Conservation (phyloP, 257 asterid species). For the Solanum chilense region DNA sequence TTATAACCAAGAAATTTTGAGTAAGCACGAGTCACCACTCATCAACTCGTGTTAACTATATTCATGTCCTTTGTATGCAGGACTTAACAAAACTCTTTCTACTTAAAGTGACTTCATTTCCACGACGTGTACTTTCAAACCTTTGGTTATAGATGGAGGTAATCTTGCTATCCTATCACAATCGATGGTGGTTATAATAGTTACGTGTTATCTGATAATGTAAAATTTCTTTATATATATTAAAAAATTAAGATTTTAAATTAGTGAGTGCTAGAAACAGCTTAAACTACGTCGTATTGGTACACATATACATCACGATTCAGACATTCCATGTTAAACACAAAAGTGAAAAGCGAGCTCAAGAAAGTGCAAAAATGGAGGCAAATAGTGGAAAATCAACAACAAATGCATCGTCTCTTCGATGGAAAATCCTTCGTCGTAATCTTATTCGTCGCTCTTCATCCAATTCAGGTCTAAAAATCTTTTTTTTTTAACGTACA, state of each 20-base stretch:
- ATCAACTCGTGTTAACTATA: no score
- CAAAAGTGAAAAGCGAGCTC: neutral
- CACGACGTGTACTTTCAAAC: neutral
- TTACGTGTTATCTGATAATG: neutral
- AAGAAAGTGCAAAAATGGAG: conserved; percentile 10
- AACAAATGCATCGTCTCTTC: conserved; percentile 41
- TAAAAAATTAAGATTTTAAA: neutral
- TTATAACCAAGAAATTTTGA: no score
- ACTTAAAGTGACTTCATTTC: no score
- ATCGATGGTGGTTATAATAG: neutral
- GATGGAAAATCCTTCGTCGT: conserved; percentile 79
- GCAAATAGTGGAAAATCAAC: conserved; percentile 3
- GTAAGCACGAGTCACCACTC: no score
- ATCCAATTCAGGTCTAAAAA: conserved; percentile 22
- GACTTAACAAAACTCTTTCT: no score
- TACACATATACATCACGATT: neutral
- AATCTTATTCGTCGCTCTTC: conserved; percentile 44
- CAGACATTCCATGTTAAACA: neutral
- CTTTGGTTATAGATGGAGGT: neutral
- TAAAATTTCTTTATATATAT: neutral
- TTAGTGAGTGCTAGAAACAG: neutral
- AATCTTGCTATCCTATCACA: no score
- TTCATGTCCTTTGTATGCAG: no score
- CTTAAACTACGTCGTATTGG: neutral
- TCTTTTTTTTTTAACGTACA: neutral